Percentiles rank a stretch among this genome's conserved stretches.
Conservation (phyloP, 2,329 filamentous ascomycete genomes). For the Fusarium scirpi region DNA sequence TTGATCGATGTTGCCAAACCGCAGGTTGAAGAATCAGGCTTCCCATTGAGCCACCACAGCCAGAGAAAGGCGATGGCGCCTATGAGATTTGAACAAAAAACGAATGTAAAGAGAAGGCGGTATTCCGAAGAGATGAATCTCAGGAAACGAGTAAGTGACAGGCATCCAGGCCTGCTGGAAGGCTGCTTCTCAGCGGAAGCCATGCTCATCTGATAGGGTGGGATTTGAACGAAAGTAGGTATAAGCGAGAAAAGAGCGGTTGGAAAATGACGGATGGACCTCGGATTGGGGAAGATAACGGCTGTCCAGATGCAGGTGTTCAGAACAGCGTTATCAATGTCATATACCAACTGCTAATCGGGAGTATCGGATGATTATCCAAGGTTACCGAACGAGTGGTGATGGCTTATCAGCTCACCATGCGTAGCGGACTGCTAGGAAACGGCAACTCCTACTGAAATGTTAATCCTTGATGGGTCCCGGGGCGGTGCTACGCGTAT, state of each 20-base stretch:
- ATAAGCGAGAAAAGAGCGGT: not conserved
- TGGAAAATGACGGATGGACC: not conserved
- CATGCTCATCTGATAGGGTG: constrained; percentile 7
- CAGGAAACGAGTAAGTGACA: constrained; percentile 38
- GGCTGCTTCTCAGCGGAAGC: constrained; percentile 5
- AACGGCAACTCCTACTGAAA: not conserved
- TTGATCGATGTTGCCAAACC: constrained; percentile 55
- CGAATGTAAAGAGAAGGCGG: constrained; percentile 62
- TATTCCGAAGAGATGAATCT: constrained; percentile 52
- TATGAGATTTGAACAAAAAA: constrained; percentile 58
- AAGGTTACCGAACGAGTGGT: not conserved
- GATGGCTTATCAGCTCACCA: constrained; percentile 4
- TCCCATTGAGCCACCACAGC: constrained; percentile 43
- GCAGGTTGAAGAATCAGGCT: constrained; percentile 52
- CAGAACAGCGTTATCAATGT: constrained; percentile 2
- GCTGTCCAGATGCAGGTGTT: not conserved
- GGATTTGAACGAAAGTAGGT: constrained; percentile 12
- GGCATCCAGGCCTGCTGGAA: not conserved
- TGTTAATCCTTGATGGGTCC: not conserved
- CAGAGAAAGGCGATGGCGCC: constrained; percentile 31
- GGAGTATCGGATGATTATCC: constrained; percentile 1
- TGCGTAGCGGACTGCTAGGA: not conserved
- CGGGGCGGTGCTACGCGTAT: not conserved
- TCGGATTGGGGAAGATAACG: not conserved
- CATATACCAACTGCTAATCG: constrained; percentile 13